A percentile compares a stretch with the other conserved stretches of the same genome.
Evolutionary conservation across 306 rosid species (phyloP).

Genomic region (Lathyrus aphaca): DNA sequence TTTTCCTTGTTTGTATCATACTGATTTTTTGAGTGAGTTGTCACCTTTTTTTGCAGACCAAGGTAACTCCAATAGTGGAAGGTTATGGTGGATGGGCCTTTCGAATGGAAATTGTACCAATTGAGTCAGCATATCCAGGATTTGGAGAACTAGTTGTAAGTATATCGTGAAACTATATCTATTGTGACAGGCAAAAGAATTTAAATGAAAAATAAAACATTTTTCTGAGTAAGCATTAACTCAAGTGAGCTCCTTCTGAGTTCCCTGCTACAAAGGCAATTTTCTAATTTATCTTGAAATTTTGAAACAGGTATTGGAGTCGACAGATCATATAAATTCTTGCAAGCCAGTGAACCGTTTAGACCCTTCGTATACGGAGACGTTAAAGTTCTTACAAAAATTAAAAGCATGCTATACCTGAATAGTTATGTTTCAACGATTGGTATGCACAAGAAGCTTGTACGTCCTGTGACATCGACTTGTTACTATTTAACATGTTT

Average conservation of each 20-base stretch:
- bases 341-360: conserved; percentile 81
- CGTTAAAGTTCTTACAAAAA: conserved; percentile 73
- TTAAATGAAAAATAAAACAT: background rate
- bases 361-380: conserved; percentile 87
- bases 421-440: conserved; percentile 16
- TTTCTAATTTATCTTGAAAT: conserved; percentile 25
- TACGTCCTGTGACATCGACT: conserved; percentile 1
- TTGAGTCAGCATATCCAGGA: conserved; percentile 98
- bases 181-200: conserved; percentile 20
- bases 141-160: conserved; percentile 96
- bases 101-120: conserved; percentile 89
- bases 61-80: conserved; percentile 97
- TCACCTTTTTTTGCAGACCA: conserved; percentile 65
- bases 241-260: background rate
- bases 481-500: conserved; percentile 9
- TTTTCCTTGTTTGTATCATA: conserved; percentile 13
- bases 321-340: conserved; percentile 93
- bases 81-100: conserved; percentile 99
- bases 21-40: conserved; percentile 40
- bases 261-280: conserved; percentile 9
- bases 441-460: conserved; percentile 24
- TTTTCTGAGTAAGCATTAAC: background rate
- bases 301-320: conserved; percentile 82
- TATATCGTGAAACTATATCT: conserved; percentile 39
- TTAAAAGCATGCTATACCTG: conserved; percentile 51